Conservation (phyloP, 2,329 filamentous ascomycete species). For the Fusarium protoensiforme region DNA sequence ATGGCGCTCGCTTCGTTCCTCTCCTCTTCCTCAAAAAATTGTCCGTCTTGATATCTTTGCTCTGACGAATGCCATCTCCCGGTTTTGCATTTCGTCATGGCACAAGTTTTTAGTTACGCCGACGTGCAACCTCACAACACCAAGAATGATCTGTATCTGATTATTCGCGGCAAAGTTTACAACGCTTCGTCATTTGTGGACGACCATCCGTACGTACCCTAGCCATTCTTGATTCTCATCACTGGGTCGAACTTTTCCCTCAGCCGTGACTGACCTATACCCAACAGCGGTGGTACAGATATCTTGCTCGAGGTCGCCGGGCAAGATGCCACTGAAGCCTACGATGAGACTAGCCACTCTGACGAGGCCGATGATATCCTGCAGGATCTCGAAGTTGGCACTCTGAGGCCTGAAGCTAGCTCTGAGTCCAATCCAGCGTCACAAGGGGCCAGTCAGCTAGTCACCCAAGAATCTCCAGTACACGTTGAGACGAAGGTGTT, state of each 20-base stretch:
- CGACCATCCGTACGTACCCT: constrained; percentile 12
- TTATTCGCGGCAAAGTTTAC: constrained; percentile 15
- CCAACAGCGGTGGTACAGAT: constrained; percentile 10
- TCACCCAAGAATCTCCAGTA: constrained; percentile 64
- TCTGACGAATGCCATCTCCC: background rate
- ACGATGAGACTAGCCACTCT: constrained; percentile 15
- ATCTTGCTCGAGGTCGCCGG: constrained; percentile 23
- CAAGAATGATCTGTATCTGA: constrained; percentile 14
- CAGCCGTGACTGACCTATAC: background rate
- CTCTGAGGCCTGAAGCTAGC: background rate
- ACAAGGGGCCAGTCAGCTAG: background rate
- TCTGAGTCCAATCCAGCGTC: constrained; percentile 53
- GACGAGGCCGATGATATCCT: constrained; percentile 18
- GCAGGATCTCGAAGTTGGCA: constrained; percentile 1
- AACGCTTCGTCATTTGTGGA: constrained; percentile 4
- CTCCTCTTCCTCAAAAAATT: background rate
- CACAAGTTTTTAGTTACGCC: background rate
- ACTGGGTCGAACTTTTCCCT: background rate
- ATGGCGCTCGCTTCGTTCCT: background rate
- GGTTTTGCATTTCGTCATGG: background rate
- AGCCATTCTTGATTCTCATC: background rate
- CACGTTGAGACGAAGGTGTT: constrained; percentile 69
- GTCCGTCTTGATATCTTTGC: background rate
- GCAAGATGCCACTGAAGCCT: constrained; percentile 17
- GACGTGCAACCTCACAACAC: constrained; percentile 13